Conservation (phyloP, 2,329 filamentous ascomycete species). For the Ophiobolus disseminans region DNA sequence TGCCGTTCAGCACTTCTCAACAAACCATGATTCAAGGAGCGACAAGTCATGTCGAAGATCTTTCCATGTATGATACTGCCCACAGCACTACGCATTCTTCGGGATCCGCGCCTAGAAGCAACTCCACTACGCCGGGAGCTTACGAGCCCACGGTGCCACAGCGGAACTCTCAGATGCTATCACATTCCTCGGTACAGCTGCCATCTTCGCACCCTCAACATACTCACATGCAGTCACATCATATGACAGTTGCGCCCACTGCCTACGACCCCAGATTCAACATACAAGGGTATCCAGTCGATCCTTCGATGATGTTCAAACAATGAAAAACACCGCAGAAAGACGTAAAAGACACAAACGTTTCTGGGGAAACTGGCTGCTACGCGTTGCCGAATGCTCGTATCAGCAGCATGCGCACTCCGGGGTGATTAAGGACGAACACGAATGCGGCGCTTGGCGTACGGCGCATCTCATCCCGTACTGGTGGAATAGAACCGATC, state of each 20-base stretch:
- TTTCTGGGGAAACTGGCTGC: too few relatives aligned
- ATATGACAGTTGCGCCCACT: conserved; percentile 36
- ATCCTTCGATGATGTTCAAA: conserved; percentile 47
- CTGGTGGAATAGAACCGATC: neutral
- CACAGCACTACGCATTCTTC: conserved; percentile 43
- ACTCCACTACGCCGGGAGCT: conserved; percentile 43
- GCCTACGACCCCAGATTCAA: conserved; percentile 44
- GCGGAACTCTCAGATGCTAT: conserved; percentile 31
- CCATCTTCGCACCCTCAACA: conserved; percentile 36
- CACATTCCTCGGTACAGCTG: conserved; percentile 31
- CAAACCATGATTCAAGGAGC: conserved; percentile 40
- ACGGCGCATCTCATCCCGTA: neutral
- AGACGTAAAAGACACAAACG: neutral
- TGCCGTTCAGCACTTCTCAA: conserved; percentile 42
- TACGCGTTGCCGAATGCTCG: too few relatives aligned
- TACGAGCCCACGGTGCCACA: conserved; percentile 40
- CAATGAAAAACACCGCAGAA: conserved; percentile 15
- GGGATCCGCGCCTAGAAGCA: conserved; percentile 40
- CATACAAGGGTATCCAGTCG: conserved; percentile 43
- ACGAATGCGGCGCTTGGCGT: conserved; percentile 1
- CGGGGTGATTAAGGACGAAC: too few relatives aligned
- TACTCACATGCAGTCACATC: conserved; percentile 40
- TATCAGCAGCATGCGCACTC: too few relatives aligned
- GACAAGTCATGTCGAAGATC: conserved; percentile 43
- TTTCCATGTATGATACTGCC: conserved; percentile 44